Percentiles rank a stretch among this genome's conserved stretches.
Evolutionary conservation across 2,329 filamentous ascomycete species (phyloP).

Genomic region (Sclerotinia glacialis): DNA sequence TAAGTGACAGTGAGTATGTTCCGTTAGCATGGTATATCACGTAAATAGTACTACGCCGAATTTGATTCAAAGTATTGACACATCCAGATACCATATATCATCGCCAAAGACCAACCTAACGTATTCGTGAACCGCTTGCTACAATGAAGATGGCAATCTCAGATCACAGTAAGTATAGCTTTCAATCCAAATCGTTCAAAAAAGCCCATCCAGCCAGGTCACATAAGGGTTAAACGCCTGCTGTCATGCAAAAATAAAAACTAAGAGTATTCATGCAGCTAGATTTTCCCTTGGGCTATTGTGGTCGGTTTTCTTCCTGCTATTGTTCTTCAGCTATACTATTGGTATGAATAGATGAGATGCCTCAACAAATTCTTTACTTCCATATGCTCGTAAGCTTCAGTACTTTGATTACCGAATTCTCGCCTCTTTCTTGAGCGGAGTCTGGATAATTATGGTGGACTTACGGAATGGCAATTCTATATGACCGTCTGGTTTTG

Average conservation of each 20-base stretch:
- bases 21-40: no score
- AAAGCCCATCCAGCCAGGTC: neutral
- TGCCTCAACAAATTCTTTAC: neutral
- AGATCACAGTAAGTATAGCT: neutral
- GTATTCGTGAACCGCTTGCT: no score
- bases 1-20: no score
- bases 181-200: neutral
- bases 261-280: neutral
- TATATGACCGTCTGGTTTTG: neutral
- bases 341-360: neutral
- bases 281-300: neutral
- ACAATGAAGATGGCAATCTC: no score
- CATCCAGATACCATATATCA: no score
- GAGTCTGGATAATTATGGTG: neutral
- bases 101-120: no score
- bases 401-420: neutral
- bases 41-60: no score
- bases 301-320: neutral
- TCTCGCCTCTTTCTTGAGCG: neutral
- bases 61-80: no score
- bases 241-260: neutral
- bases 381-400: neutral
- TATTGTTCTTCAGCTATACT: neutral
- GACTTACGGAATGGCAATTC: neutral
- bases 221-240: neutral